Evolutionary conservation across 2,329 filamentous ascomycete genomes (phyloP).

Genomic region (Claviceps sp.): DNA sequence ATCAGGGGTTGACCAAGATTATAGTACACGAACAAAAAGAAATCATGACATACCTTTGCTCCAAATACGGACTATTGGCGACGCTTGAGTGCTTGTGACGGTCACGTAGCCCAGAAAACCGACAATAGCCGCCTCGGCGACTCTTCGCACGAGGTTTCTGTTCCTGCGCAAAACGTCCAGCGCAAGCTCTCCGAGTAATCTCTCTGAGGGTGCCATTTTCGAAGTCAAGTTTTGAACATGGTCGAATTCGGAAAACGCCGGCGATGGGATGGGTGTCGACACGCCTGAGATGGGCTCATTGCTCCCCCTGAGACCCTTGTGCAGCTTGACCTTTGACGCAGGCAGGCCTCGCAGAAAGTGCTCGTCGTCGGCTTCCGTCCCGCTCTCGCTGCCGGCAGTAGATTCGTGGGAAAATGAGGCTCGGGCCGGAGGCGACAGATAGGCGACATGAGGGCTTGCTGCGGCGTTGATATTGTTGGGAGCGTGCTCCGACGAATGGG

Average conservation of each 20-base stretch:
- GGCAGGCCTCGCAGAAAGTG: constrained; percentile 76
- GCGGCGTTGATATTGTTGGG: constrained; percentile 7
- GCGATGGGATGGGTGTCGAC: constrained; percentile 42
- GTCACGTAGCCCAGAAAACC: constrained; percentile 35
- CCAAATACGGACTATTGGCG: constrained; percentile 32
- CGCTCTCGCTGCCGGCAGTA: constrained; percentile 66
- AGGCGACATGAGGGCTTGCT: constrained; percentile 8
- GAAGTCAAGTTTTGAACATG: constrained; percentile 13
- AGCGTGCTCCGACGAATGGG: constrained; percentile 33
- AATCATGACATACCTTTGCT: constrained; percentile 27
- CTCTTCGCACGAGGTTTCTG: constrained; percentile 38
- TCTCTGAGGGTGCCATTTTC: constrained; percentile 7
- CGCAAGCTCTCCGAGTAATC: constrained; percentile 10
- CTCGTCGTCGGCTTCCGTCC: constrained; percentile 91
- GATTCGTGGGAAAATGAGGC: constrained; percentile 35
- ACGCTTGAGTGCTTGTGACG: constrained; percentile 31
- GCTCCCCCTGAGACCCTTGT: constrained; percentile 62
- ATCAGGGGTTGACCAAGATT: neutral
- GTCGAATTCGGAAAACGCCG: constrained; percentile 31
- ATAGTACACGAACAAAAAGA: neutral
- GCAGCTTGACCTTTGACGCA: constrained; percentile 56
- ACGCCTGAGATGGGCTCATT: constrained; percentile 40
- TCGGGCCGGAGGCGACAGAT: constrained; percentile 13
- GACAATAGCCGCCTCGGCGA: constrained; percentile 39
- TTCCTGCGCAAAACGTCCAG: constrained; percentile 26